Conservation (phyloP, 2,329 filamentous ascomycete genomes). For the Tolypocladium album region DNA sequence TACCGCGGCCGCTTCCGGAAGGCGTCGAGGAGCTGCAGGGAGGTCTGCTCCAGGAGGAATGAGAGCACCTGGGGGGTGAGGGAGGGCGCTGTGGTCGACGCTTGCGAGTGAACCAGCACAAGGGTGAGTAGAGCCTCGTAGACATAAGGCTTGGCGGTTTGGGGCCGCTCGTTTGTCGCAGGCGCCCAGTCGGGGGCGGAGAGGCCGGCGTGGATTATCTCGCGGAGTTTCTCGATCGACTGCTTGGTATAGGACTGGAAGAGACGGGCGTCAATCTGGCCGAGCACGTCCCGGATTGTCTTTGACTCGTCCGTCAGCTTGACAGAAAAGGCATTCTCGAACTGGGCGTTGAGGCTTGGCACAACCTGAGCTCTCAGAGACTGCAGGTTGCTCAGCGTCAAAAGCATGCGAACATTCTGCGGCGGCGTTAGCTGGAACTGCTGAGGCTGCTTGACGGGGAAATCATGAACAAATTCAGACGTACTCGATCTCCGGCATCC, state of each 20-base stretch:
- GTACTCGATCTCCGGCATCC: slow-evolving; percentile 45
- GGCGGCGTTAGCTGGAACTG: slow-evolving; percentile 13
- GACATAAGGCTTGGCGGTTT: slow-evolving; percentile 75
- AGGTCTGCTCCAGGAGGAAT: slow-evolving; percentile 75
- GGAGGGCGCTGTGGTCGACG: slow-evolving; percentile 65
- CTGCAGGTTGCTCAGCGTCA: slow-evolving; percentile 88
- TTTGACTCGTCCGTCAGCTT: slow-evolving; percentile 90
- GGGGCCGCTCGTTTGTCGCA: slow-evolving; percentile 43
- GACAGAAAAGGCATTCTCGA: slow-evolving; percentile 88
- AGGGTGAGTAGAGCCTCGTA: slow-evolving; percentile 78
- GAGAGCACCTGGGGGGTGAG: slow-evolving; percentile 76
- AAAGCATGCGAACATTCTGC: slow-evolving; percentile 82
- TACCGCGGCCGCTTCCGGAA: slow-evolving; percentile 62
- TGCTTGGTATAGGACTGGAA: slow-evolving; percentile 89
- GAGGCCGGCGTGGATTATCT: slow-evolving; percentile 65
- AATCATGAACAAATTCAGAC: slow-evolving; percentile 10
- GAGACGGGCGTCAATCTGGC: slow-evolving; percentile 80
- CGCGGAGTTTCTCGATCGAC: slow-evolving; percentile 54
- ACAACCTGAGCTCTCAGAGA: slow-evolving; percentile 72
- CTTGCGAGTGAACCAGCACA: slow-evolving; percentile 85
- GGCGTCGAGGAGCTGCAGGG: slow-evolving; percentile 66
- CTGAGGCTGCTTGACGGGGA: not conserved
- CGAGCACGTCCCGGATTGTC: slow-evolving; percentile 80
- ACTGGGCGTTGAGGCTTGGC: slow-evolving; percentile 79
- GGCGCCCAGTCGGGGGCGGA: slow-evolving; percentile 62